Evolutionary conservation across 176 grass and related monocot species (phyloP).

Genomic region (Oropetium thomaeum): DNA sequence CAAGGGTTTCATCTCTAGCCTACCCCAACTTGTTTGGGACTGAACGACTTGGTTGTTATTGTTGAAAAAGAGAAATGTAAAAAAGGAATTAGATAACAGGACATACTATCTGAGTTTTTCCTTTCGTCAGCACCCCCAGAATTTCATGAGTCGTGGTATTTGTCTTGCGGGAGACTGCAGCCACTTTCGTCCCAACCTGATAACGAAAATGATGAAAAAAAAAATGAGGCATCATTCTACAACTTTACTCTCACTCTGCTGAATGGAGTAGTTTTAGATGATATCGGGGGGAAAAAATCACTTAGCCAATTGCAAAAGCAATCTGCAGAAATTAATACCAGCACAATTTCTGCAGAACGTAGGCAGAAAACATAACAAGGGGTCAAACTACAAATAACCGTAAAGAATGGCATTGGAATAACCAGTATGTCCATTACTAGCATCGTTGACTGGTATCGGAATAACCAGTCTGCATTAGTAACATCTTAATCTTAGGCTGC

Average conservation of each 20-base stretch:
- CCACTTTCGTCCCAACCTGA: slow-evolving; percentile 90
- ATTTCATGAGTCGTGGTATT: slow-evolving; percentile 96
- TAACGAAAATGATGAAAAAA: slow-evolving; percentile 5
- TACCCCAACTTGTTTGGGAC: too few species aligned
- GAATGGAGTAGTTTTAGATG: neutral
- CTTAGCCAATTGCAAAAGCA: neutral
- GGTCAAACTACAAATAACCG: neutral
- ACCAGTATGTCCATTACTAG: too few species aligned
- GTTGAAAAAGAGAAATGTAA: too few species aligned
- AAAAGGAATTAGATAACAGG: slow-evolving; percentile 1
- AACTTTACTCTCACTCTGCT: neutral
- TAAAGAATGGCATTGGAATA: neutral
- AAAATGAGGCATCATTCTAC: slow-evolving; percentile 12
- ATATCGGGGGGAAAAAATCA: slow-evolving; percentile 1
- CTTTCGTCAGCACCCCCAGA: slow-evolving; percentile 92
- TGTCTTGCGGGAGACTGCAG: slow-evolving; percentile 94
- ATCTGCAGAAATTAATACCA: neutral
- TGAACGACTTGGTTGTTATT: too few species aligned
- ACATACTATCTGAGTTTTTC: slow-evolving; percentile 90
- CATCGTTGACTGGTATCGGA: neutral
- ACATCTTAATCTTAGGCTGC: neutral
- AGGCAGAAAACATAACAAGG: neutral
- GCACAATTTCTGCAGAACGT: neutral
- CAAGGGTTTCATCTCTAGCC: too few species aligned
- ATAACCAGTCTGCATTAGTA: neutral